Evolutionary conservation across 2,329 filamentous ascomycete genomes (phyloP).

Genomic region (Fonsecaea pugnacius): DNA sequence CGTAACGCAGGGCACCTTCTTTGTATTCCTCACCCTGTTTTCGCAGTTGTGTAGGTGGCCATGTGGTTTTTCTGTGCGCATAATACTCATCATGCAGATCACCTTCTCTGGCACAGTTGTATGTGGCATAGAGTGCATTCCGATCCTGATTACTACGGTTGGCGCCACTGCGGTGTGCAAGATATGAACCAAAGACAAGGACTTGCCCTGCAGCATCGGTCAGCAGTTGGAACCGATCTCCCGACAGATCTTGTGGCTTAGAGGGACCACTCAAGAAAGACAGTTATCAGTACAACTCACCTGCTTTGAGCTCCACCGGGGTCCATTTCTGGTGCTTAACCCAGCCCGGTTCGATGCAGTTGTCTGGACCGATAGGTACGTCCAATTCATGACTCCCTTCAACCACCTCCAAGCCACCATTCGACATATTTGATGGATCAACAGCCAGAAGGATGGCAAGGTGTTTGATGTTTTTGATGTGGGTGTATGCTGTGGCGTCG

Average conservation of each 20-base stretch:
- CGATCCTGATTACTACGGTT: constrained; percentile 45
- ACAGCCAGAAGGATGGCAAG: constrained; percentile 49
- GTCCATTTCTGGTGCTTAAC: constrained; percentile 44
- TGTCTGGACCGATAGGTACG: constrained; percentile 43
- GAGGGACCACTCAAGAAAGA: background rate
- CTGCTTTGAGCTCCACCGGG: constrained; percentile 43
- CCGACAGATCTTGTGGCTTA: background rate
- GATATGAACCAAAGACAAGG: constrained; percentile 48
- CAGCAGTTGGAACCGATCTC: background rate
- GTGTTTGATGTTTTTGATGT: constrained; percentile 49
- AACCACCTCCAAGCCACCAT: constrained; percentile 50
- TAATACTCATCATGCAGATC: constrained; percentile 52
- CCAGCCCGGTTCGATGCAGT: constrained; percentile 45
- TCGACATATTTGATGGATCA: constrained; percentile 44
- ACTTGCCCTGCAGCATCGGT: constrained; percentile 40
- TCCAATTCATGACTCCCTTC: constrained; percentile 46
- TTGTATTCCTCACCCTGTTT: constrained; percentile 43
- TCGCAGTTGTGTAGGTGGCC: constrained; percentile 49
- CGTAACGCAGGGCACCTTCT: constrained; percentile 44
- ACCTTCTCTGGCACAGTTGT: constrained; percentile 48
- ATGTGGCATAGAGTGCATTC: constrained; percentile 51
- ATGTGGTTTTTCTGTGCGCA: constrained; percentile 46
- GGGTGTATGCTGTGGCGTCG: constrained; percentile 50
- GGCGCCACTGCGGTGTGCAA: constrained; percentile 46
- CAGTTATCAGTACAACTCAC: constrained; percentile 34